These are phyloP conservation scores for Euryodendron excelsum DNA, from an alignment of 148 eudicot genomes.

Conservation along the genomic window DNA sequence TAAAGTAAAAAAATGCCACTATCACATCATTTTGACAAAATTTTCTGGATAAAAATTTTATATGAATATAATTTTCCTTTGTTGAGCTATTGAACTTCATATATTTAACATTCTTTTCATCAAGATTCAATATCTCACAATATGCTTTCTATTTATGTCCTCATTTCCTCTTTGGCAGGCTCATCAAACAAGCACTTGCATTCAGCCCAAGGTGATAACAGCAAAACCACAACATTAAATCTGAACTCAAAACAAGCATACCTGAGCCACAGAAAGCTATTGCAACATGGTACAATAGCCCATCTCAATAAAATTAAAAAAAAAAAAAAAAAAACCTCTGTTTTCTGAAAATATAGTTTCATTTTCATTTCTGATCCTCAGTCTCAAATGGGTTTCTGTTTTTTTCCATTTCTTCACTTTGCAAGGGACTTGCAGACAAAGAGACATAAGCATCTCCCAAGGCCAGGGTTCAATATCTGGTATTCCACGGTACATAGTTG, in stretches of 20 bases:
- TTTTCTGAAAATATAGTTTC: neutral
- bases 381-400: neutral
- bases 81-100: neutral
- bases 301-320: neutral
- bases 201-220: constrained; percentile 3
- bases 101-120: no score
- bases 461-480: constrained; percentile 11
- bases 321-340: no score
- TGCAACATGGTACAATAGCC: constrained; percentile 12
- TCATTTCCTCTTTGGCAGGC: neutral
- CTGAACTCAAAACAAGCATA: constrained; percentile 2
- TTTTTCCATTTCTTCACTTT: neutral
- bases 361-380: neutral
- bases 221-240: neutral
- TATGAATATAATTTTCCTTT: no score
- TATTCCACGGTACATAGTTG: constrained; percentile 22
- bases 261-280: constrained; percentile 13
- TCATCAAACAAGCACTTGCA: constrained; percentile 2
- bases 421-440: constrained; percentile 16
- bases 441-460: constrained; percentile 23
- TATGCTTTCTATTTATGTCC: neutral
- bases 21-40: no score
- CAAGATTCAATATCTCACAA: neutral
- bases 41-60: no score
- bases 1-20: no score